Evolutionary conservation across 331 rosid species (phyloP).

Genomic region (Quercus tomentella): DNA sequence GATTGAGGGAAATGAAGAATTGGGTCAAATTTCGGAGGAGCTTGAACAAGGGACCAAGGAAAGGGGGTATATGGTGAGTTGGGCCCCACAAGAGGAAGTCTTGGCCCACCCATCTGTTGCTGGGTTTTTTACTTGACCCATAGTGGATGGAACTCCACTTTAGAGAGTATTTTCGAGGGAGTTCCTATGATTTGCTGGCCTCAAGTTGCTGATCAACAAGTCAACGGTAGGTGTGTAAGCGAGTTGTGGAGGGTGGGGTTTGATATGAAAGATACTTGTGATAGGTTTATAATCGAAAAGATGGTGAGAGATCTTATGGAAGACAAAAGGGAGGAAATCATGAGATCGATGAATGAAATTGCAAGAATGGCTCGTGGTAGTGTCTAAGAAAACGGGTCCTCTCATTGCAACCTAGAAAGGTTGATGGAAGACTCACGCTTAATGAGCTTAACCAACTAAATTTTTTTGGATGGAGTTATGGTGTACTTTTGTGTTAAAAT

Average conservation of each 20-base stretch:
- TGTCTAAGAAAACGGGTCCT: not conserved
- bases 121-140: conserved; percentile 17
- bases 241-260: conserved; percentile 1
- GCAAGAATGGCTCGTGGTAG: not conserved
- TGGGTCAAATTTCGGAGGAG: not conserved
- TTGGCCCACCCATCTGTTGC: not conserved
- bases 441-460: not conserved
- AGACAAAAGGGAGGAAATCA: not conserved
- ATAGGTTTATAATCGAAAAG: not conserved
- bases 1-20: not conserved
- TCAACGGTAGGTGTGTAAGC: conserved; percentile 2
- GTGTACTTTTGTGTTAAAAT: no score
- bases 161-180: not conserved
- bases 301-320: conserved; percentile 17
- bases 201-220: not conserved
- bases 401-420: not conserved
- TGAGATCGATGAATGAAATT: not conserved
- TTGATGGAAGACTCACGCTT: not conserved
- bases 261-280: not conserved
- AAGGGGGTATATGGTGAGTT: not conserved
- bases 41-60: not conserved
- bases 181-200: conserved; percentile 3
- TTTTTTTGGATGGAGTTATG: no score
- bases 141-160: not conserved
- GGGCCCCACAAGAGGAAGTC: conserved; percentile 14